Base-by-base conservation (phyloP, 1,139 yeast species). In the Yamadazyma taylorii region DNA sequence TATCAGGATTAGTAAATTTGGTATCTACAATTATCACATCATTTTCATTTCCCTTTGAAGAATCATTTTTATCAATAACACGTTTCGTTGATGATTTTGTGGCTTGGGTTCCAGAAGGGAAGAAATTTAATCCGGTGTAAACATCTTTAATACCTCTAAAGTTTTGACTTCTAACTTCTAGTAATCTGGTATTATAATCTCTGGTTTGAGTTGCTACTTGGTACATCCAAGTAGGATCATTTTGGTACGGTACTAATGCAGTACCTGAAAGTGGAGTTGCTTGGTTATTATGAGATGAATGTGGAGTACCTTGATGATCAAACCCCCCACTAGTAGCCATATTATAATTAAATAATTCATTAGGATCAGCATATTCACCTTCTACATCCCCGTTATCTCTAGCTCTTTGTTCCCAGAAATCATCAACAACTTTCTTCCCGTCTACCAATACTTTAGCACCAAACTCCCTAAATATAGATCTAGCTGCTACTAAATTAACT, bases 401-500 rank as follows among this genome's bases (percentile, higher is more conserved):
- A 2, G 94, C 83, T 47, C 73, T 75, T 34, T 78, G 79, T 46
- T 85, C 96, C 73, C 94, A 88, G 56, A 90, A 92, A 58, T 92
- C 99, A 61, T 92, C 99, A 23, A 68, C 71, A 24, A 87, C 85
- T 47, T 85, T 79, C 46, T 77, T 78, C 28, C 99, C 98, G 39
- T 88, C 85, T 17, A 78, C 75, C 33, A 92, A 70, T 39, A 90
- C 79, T 45, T 79, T 78, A 14, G 96, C 88, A 4, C 99, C 99
- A 64, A 94, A 92, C 59, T 90, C 98, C 47, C 90, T 76, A 61
- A 78, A 94, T 3, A 89, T 82, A 12, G 95, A 83, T 41, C 95
- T 77, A 0, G 98, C 97, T 3, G 97, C 82, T 3, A 92, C 96
- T 37, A 92, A 70, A 43, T 92, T 89, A 24, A 92, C 92, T 0